phyloP scores from a whole-genome alignment of 495 filamentous ascomycete species.

The Neurospora tetrasperma region DNA sequence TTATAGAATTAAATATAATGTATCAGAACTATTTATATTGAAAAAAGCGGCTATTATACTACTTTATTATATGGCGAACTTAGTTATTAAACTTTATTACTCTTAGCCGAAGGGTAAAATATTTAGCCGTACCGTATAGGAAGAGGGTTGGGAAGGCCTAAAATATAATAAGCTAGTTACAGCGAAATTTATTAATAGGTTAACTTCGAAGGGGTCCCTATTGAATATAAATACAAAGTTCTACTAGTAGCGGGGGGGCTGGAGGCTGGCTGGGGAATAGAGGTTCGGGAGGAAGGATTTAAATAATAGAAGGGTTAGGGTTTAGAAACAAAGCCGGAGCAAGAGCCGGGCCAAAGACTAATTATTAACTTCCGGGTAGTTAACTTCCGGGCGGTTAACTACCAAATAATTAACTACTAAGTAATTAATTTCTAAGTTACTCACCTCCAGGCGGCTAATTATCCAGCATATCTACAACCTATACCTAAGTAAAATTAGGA shows the following conservation, averaged over 20 bases:
- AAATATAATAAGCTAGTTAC: not conserved
- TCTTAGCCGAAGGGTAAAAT: too few species aligned
- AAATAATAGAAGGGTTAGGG: not conserved
- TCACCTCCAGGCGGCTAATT: not conserved
- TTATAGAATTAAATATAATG: not conserved
- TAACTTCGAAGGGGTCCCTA: not conserved
- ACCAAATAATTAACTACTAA: too few species aligned
- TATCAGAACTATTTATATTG: not conserved
- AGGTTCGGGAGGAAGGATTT: not conserved
- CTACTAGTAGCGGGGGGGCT: too few species aligned
- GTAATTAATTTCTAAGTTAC: not conserved
- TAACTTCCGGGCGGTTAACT: not conserved
- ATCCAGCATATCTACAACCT: not conserved
- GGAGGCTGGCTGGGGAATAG: not conserved
- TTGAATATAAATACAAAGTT: not conserved
- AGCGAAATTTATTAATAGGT: not conserved
- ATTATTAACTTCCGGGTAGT: too few species aligned
- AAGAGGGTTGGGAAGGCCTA: too few species aligned
- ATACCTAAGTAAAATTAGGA: not conserved
- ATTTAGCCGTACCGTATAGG: too few species aligned
- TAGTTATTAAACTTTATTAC: too few species aligned
- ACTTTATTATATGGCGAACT: too few species aligned
- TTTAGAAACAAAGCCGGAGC: not conserved
- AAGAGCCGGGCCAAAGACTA: too few species aligned
- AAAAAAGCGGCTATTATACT: not conserved